A percentile compares a stretch with the other conserved stretches of the same genome.
phyloP scores from a whole-genome alignment of 345 rosid species.

The Brassica cretica region DNA sequence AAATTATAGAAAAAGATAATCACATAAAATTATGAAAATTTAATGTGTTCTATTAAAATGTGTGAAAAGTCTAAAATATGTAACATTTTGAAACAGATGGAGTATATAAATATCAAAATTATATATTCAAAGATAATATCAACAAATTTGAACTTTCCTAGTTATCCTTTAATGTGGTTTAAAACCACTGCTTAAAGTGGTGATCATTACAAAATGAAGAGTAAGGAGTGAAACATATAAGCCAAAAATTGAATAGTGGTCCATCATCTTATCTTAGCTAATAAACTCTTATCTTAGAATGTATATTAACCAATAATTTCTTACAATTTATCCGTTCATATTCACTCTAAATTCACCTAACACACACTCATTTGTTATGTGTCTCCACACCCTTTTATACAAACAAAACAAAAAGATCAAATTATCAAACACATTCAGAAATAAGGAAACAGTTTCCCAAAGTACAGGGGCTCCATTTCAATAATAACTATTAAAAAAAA shows the following conservation, averaged over 20 bases:
- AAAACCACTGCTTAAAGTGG: not conserved
- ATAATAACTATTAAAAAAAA: not conserved
- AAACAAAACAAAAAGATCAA: conserved; percentile 13
- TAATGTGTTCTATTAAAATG: too few species aligned
- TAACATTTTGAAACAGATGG: too few species aligned
- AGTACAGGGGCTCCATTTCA: not conserved
- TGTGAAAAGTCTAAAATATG: too few species aligned
- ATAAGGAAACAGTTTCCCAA: conserved; percentile 23
- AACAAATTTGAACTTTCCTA: not conserved
- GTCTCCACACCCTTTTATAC: not conserved
- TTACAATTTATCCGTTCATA: not conserved
- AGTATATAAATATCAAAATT: not conserved
- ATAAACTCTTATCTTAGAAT: not conserved
- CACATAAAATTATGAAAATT: too few species aligned
- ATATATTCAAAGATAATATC: not conserved
- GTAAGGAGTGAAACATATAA: conserved; percentile 12
- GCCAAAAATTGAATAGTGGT: conserved; percentile 26
- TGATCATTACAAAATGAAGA: conserved; percentile 15
- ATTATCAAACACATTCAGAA: not conserved
- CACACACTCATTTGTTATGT: not conserved
- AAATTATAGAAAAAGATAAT: too few species aligned
- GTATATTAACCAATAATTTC: not conserved
- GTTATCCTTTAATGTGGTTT: not conserved
- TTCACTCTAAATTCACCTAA: not conserved
- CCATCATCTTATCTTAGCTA: conserved; percentile 15